Evolutionary conservation across 495 filamentous ascomycete genomes (phyloP).

Genomic region (Pyrenopolyporus hunteri): DNA sequence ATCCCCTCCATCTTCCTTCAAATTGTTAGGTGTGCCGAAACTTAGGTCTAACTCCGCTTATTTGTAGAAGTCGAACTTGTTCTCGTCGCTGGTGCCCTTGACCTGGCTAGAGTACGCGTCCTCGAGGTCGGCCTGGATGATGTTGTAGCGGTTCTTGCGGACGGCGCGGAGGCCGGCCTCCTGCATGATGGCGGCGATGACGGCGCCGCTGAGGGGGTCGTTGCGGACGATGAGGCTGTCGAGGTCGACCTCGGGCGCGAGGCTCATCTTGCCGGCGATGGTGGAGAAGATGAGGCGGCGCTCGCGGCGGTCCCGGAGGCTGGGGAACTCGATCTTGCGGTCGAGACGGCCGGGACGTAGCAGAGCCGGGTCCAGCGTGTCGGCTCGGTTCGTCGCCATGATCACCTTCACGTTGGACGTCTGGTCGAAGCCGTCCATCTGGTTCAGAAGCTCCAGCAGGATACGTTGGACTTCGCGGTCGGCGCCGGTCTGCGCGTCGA

Average conservation of each 20-base stretch:
- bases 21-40: neutral
- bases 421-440: conserved; percentile 99
- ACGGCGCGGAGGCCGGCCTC: conserved; percentile 95
- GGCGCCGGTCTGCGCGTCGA: conserved; percentile 96
- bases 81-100: conserved; percentile 81
- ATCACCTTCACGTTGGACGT: conserved; percentile 99
- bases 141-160: conserved; percentile 97
- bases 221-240: conserved; percentile 95
- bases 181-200: conserved; percentile 99
- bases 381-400: conserved; percentile 98
- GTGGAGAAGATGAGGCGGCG: conserved; percentile 94
- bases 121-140: conserved; percentile 94
- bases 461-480: conserved; percentile 99
- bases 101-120: conserved; percentile 96
- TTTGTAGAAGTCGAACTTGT: conserved; percentile 77
- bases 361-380: conserved; percentile 93
- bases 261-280: conserved; percentile 94
- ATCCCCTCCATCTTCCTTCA: neutral
- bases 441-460: conserved; percentile 93
- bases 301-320: conserved; percentile 87
- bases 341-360: conserved; percentile 94
- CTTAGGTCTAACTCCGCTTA: conserved; percentile 29
- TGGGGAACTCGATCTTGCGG: conserved; percentile 98
- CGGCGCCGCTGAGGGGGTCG: conserved; percentile 90
- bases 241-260: conserved; percentile 94